Evolutionary conservation across 805 yeast genomes (phyloP).

Genomic region (Teunomyces atbi): DNA sequence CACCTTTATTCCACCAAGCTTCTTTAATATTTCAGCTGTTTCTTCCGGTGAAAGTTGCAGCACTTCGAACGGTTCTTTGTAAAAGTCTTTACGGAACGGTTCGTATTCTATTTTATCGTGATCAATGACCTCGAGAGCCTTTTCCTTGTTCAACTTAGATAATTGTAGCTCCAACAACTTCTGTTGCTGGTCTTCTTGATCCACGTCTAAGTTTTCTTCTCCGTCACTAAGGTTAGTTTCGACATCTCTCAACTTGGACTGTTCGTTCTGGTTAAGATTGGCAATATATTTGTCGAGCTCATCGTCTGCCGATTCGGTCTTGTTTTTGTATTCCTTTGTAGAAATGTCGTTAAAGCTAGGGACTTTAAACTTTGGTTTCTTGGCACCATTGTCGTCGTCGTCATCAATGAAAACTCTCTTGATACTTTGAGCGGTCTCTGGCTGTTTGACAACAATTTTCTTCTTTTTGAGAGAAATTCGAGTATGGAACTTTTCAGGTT

Average conservation of each 20-base stretch:
- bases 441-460: neutral
- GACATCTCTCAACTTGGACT: neutral
- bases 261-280: slow-evolving; percentile 1
- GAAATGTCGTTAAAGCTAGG: slow-evolving; percentile 12
- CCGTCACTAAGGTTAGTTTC: slow-evolving; percentile 6
- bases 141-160: slow-evolving; percentile 45
- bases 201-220: slow-evolving; percentile 20
- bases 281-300: slow-evolving; percentile 17
- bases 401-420: slow-evolving; percentile 22
- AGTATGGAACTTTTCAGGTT: neutral
- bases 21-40: slow-evolving; percentile 50
- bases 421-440: too few relatives aligned
- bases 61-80: slow-evolving; percentile 57
- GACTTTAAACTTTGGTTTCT: slow-evolving; percentile 18
- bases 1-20: slow-evolving; percentile 64
- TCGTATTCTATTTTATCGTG: slow-evolving; percentile 45
- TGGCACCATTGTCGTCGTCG: slow-evolving; percentile 25
- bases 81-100: slow-evolving; percentile 61
- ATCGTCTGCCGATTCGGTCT: slow-evolving; percentile 17
- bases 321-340: slow-evolving; percentile 10
- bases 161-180: slow-evolving; percentile 35
- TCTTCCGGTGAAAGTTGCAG: slow-evolving; percentile 50
- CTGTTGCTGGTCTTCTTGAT: slow-evolving; percentile 34
- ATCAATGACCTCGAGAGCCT: slow-evolving; percentile 49
- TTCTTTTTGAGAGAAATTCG: neutral